These are phyloP conservation scores for Stachybotrys chartarum DNA, from an alignment of 2,329 filamentous ascomycete genomes.

Conservation along the genomic window DNA sequence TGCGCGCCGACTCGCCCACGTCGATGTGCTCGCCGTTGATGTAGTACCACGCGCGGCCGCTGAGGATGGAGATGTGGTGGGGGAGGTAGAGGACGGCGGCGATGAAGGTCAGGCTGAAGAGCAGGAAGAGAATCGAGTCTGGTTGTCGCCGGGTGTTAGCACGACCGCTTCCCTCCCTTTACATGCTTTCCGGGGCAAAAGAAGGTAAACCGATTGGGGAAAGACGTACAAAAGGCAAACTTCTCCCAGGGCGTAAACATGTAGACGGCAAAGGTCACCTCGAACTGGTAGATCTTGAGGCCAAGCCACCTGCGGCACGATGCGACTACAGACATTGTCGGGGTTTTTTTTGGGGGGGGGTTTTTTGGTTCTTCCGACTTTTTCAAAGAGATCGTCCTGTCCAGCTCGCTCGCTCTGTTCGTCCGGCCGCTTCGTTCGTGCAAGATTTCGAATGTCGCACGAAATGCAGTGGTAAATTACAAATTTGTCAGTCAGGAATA, in stretches of 20 bases:
- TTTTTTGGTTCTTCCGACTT: not conserved
- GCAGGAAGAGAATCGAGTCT: conserved; percentile 91
- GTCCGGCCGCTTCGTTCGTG: not conserved
- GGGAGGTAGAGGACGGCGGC: conserved; percentile 89
- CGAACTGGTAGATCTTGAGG: conserved; percentile 95
- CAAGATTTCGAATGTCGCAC: not conserved
- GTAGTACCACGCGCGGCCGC: conserved; percentile 89
- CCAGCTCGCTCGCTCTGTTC: not conserved
- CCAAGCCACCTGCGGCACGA: conserved; percentile 76
- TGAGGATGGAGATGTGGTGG: conserved; percentile 77
- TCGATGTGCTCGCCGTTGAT: conserved; percentile 71
- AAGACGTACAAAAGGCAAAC: conserved; percentile 82
- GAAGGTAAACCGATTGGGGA: not conserved
- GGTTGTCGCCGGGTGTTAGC: conserved; percentile 46
- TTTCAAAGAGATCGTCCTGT: not conserved
- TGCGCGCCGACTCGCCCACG: conserved; percentile 27
- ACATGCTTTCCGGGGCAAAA: not conserved
- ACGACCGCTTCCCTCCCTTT: not conserved
- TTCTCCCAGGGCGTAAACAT: conserved; percentile 97
- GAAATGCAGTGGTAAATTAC: not conserved
- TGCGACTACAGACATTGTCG: conserved; percentile 30
- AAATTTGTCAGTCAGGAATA: not conserved
- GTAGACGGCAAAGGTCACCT: conserved; percentile 93
- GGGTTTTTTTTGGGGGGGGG: not conserved
- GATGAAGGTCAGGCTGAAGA: conserved; percentile 78